Evolutionary conservation across 768 basidiomycete species (phyloP).

Genomic region (Cyathus striatus): DNA sequence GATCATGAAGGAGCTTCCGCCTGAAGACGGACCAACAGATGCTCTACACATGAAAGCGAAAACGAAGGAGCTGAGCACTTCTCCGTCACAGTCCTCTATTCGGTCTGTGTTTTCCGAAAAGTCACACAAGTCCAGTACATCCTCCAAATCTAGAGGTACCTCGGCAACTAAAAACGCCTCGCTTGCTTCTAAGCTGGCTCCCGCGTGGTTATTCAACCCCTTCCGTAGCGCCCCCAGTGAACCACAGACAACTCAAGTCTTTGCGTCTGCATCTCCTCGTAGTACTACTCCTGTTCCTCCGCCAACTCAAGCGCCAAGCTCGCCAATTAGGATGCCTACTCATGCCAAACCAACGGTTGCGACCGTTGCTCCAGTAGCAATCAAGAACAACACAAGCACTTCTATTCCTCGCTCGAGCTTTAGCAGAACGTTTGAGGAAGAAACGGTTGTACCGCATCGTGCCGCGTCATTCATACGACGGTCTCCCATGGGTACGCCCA

Average conservation of each 20-base stretch:
- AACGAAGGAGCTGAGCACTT: conserved; percentile 43
- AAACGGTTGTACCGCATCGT: conserved; percentile 39
- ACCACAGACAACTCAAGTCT: conserved; percentile 54
- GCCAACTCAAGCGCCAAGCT: conserved; percentile 13
- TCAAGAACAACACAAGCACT: conserved; percentile 32
- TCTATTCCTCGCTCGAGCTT: conserved; percentile 36
- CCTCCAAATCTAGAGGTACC: conserved; percentile 28
- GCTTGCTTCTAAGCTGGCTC: conserved; percentile 56
- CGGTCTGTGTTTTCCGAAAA: conserved; percentile 44
- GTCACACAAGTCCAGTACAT: conserved; percentile 31
- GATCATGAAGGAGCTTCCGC: conserved; percentile 45
- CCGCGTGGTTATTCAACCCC: conserved; percentile 77
- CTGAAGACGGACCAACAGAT: conserved; percentile 28
- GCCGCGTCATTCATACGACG: conserved; percentile 39
- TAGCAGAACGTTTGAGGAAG: conserved; percentile 57
- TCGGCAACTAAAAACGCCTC: conserved; percentile 26
- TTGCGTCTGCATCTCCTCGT: conserved; percentile 39
- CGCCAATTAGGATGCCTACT: conserved; percentile 27
- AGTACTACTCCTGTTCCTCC: conserved; percentile 15
- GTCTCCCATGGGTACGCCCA: conserved; percentile 64
- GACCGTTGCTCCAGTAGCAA: conserved; percentile 37
- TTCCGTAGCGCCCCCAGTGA: conserved; percentile 64
- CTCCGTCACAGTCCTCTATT: conserved; percentile 65
- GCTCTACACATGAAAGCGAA: conserved; percentile 13
- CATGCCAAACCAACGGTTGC: conserved; percentile 28